These are phyloP conservation scores for Lepidopterella palustris DNA, from an alignment of 495 filamentous ascomycete species.

Conservation along the genomic window DNA sequence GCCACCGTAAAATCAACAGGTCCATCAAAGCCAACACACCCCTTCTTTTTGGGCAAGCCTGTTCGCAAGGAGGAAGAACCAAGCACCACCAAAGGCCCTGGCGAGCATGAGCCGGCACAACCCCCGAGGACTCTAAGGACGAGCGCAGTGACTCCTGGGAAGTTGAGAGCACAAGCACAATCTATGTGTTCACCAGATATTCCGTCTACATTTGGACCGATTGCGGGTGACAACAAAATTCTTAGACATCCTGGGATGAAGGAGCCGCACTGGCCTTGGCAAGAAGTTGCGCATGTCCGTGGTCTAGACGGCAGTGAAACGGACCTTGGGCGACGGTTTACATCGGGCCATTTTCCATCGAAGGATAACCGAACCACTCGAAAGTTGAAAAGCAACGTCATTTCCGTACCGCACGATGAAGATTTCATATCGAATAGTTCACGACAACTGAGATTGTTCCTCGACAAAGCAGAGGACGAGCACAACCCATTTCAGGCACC, in stretches of 20 bases:
- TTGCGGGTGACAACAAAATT: slow-evolving; percentile 9
- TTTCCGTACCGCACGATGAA: slow-evolving; percentile 15
- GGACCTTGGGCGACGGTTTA: neutral
- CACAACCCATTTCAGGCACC: neutral
- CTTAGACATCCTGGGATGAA: slow-evolving; percentile 28
- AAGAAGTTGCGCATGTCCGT: slow-evolving; percentile 32
- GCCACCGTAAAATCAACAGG: slow-evolving; percentile 29
- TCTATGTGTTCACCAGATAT: neutral
- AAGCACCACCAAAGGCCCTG: slow-evolving; percentile 4
- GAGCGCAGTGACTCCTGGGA: slow-evolving; percentile 36
- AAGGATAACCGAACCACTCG: neutral
- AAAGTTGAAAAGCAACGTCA: slow-evolving; percentile 26
- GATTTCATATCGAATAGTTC: slow-evolving; percentile 16
- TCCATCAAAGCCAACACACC: slow-evolving; percentile 62
- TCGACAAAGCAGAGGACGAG: neutral
- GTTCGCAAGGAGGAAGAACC: slow-evolving; percentile 8
- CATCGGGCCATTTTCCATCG: neutral
- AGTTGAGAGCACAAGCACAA: slow-evolving; percentile 30
- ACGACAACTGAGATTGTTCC: slow-evolving; percentile 1
- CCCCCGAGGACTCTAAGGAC: slow-evolving; percentile 22
- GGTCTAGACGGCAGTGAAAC: slow-evolving; percentile 9
- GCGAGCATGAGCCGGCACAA: slow-evolving; percentile 16
- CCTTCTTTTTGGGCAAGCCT: slow-evolving; percentile 62
- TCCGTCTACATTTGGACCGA: slow-evolving; percentile 14
- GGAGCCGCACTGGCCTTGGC: slow-evolving; percentile 33